Evolutionary conservation across 805 yeast genomes (phyloP), one percentile per base, ranked within the genome.

Genomic region (Yarrowia yakushimensis): DNA sequence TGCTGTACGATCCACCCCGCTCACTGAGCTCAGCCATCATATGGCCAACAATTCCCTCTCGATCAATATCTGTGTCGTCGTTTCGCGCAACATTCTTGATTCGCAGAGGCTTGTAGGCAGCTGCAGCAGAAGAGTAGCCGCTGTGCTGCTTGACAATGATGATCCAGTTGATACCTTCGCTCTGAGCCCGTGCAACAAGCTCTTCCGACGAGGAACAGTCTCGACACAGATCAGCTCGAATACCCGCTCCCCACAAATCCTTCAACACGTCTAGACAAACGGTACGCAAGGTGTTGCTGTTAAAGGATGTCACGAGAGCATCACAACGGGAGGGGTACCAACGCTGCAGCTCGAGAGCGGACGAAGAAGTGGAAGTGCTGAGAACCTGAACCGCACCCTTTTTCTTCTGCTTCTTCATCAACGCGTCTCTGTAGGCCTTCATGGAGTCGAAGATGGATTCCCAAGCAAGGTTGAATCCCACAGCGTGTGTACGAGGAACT

Each of bases 391-490:
- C 78, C 3, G 54, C n/a, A 33, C 54, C 41, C 52, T 67, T 66
- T 45, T 61, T 66, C 50, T 63, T 60, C 7, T 61, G 45, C 37
- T 64, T 65, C 59, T 65, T 68, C 28, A 62, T 23, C 30, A 63
- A 36, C 2, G 59, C 33, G 30, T 69, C 72, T 25, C 71, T 62
- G 57, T 50, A 68, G 66, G 73, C 69, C 71, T n/a, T 68, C 68
- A 84, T 82, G 4, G 81, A 74, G 27, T 78, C 78, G 66, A 83
- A 81, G 0, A 86, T 74, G 43, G 81, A 81, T 67, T 86, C 90
- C 80, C 90, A 84, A 0, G 94, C 89, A 63, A 94, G 73, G 65
- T 90, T 86, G 70, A 94, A 87, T 0, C 99, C 98, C 43, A 92
- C 97, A 0, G 91, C 96, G 60, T 80, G 81, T 78, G 55, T 81